Evolutionary conservation across 257 asterid species (phyloP).

Genomic region (Echites panduratus): DNA sequence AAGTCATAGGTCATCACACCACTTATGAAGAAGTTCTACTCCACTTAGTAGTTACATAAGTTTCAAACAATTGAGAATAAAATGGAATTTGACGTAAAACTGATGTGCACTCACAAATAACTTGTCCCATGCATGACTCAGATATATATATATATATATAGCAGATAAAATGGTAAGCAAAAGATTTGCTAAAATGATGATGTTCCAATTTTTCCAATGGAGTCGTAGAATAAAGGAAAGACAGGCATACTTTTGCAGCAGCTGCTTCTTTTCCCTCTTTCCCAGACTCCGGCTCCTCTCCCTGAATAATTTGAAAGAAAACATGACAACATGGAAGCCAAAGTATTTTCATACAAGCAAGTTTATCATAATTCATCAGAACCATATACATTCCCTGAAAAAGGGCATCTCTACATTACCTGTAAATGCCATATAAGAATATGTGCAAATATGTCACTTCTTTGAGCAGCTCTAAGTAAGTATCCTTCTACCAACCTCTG

Average conservation of each 20-base stretch:
- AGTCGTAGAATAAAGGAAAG: slow-evolving; percentile 8
- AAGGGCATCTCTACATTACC: slow-evolving; percentile 33
- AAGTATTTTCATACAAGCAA: slow-evolving; percentile 16
- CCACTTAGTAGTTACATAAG: not conserved
- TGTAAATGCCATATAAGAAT: slow-evolving; percentile 98
- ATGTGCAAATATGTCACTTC: slow-evolving; percentile 94
- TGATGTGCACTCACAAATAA: not conserved
- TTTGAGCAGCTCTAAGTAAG: slow-evolving; percentile 95
- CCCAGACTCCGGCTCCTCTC: slow-evolving; percentile 70
- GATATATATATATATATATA: too few relatives aligned
- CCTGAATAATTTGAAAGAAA: slow-evolving; percentile 47
- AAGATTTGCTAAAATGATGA: not conserved
- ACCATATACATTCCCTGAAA: slow-evolving; percentile 1
- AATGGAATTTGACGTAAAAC: not conserved
- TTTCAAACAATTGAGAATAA: not conserved
- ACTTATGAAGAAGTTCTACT: not conserved
- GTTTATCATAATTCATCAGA: not conserved
- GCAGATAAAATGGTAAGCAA: not conserved
- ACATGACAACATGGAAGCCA: slow-evolving; percentile 18
- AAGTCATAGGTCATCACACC: not conserved
- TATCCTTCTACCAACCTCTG: slow-evolving; percentile 96
- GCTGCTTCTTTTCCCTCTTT: slow-evolving; percentile 41
- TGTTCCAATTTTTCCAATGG: not conserved
- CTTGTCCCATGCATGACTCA: not conserved
- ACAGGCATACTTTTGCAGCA: slow-evolving; percentile 53